Conservation (phyloP, 2,329 filamentous ascomycete genomes). For the Ceratocystis colombiana region DNA sequence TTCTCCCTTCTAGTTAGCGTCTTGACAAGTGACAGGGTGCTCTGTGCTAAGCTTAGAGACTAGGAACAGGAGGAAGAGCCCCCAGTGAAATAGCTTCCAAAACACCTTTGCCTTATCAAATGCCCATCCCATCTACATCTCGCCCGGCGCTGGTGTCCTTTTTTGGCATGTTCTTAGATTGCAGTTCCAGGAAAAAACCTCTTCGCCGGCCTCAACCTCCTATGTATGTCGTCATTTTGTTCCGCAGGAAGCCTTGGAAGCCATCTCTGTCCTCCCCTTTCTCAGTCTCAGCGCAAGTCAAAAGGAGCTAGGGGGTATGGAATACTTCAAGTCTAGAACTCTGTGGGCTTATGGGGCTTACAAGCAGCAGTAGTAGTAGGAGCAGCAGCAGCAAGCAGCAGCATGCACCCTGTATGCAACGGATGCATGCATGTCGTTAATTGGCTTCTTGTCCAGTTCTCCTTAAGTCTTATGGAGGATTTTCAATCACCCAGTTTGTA, state of each 20-base stretch:
- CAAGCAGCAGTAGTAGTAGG: neutral
- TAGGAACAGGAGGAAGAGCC: slow-evolving; percentile 3
- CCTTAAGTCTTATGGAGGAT: too few species aligned
- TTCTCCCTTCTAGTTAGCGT: slow-evolving; percentile 7
- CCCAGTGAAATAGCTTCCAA: neutral
- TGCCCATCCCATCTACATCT: neutral
- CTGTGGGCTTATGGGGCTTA: neutral
- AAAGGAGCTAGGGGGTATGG: neutral
- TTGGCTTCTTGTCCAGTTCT: neutral
- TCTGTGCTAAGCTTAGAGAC: neutral
- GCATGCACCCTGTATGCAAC: neutral
- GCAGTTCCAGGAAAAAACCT: neutral
- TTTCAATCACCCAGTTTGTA: neutral
- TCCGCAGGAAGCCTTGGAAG: neutral
- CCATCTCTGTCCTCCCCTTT: neutral
- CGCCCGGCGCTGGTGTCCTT: neutral
- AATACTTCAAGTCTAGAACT: slow-evolving; percentile 3
- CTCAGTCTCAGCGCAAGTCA: neutral
- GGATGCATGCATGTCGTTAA: neutral
- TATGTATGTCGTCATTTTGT: slow-evolving; percentile 3
- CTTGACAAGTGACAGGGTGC: slow-evolving; percentile 8
- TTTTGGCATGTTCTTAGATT: neutral
- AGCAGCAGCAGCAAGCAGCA: neutral
- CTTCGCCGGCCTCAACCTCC: neutral
- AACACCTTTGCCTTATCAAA: slow-evolving; percentile 2